A percentile compares a stretch with the other conserved stretches of the same genome.
Evolutionary conservation across 768 basidiomycete genomes (phyloP).

Genomic region (Tubosaeta brunneosetosa): DNA sequence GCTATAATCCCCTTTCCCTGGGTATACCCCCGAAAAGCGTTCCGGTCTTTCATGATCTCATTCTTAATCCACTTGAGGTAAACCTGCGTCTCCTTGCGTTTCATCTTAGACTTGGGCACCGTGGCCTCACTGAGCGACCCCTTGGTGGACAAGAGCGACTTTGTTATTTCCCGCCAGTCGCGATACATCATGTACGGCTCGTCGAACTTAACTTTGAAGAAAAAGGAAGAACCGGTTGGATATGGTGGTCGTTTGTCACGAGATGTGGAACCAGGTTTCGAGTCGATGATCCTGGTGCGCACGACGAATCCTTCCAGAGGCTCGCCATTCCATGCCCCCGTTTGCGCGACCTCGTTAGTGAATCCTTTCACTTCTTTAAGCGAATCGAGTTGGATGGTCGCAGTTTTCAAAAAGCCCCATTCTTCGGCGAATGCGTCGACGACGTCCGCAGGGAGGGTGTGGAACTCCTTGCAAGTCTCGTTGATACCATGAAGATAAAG

Average conservation of each 20-base stretch:
- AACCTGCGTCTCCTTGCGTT: conserved; percentile 67
- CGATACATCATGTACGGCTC: conserved; percentile 99
- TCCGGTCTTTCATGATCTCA: conserved; percentile 61
- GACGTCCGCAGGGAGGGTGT: conserved; percentile 58
- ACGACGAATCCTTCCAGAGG: conserved; percentile 94
- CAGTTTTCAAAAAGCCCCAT: conserved; percentile 89
- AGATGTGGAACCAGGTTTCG: conserved; percentile 31
- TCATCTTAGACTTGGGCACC: conserved; percentile 64
- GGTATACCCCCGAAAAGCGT: conserved; percentile 55
- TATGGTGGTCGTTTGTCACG: conserved; percentile 55
- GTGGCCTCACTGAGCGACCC: conserved; percentile 28
- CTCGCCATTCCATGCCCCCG: conserved; percentile 79
- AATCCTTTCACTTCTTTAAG: conserved; percentile 69
- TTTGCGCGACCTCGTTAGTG: conserved; percentile 59
- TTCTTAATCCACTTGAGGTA: conserved; percentile 82
- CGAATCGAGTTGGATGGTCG: conserved; percentile 46
- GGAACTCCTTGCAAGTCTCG: conserved; percentile 57
- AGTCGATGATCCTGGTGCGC: conserved; percentile 58
- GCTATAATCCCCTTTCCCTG: conserved; percentile 83
- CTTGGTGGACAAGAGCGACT: conserved; percentile 52
- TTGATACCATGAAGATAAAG: conserved; percentile 94
- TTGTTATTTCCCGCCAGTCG: conserved; percentile 94
- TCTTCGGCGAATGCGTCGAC: conserved; percentile 80
- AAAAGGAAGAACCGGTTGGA: conserved; percentile 76
- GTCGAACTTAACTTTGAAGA: conserved; percentile 99